phyloP scores from a whole-genome alignment of 2,329 filamentous ascomycete species.

The Helotiales sp. region DNA sequence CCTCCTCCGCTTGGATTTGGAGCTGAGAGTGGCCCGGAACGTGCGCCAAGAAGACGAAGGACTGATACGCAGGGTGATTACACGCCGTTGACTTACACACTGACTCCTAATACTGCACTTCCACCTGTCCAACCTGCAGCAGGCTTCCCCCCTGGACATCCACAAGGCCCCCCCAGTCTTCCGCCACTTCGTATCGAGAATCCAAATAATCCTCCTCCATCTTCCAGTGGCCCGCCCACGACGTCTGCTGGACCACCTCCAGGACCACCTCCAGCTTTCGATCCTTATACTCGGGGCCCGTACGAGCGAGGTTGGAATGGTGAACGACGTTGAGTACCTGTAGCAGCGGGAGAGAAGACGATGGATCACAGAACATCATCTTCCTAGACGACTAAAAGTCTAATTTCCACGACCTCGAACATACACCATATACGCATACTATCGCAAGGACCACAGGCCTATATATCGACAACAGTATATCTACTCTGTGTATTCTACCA shows the following conservation, averaged over 20 bases:
- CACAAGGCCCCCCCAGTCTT: slow-evolving; percentile 25
- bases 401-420: neutral
- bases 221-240: slow-evolving; percentile 17
- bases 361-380: slow-evolving; percentile 10
- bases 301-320: slow-evolving; percentile 32
- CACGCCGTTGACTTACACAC: slow-evolving; percentile 26
- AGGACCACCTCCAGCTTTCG: slow-evolving; percentile 24
- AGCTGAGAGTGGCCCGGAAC: slow-evolving; percentile 22
- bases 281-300: slow-evolving; percentile 27
- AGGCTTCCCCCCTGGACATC: slow-evolving; percentile 21
- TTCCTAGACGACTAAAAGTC: neutral
- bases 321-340: slow-evolving; percentile 23
- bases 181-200: slow-evolving; percentile 35
- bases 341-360: neutral
- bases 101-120: slow-evolving; percentile 31
- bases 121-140: slow-evolving; percentile 28
- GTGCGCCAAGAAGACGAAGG: slow-evolving; percentile 33
- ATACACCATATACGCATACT: neutral
- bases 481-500: slow-evolving; percentile 25
- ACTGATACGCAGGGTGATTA: slow-evolving; percentile 34
- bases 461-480: slow-evolving; percentile 11
- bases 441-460: neutral
- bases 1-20: slow-evolving; percentile 21
- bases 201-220: slow-evolving; percentile 16
- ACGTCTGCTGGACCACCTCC: slow-evolving; percentile 22